Conservation (phyloP, 2,329 filamentous ascomycete genomes). For the Periconia sp. region DNA sequence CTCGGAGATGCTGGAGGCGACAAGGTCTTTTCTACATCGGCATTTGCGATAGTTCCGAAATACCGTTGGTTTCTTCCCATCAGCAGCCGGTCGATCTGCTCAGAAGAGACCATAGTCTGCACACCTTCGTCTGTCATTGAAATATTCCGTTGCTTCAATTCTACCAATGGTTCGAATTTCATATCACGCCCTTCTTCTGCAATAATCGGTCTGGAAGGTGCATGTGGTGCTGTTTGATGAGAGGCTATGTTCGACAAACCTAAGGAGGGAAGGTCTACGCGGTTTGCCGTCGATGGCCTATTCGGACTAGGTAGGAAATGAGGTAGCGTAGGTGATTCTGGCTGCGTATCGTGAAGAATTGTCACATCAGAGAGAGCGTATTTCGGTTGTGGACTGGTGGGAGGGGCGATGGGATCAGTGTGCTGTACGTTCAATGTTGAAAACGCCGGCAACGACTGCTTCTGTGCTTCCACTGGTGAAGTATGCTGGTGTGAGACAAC, state of each 20-base stretch:
- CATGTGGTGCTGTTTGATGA: slow-evolving; percentile 32
- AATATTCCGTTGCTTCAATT: slow-evolving; percentile 28
- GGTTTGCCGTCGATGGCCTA: slow-evolving; percentile 33
- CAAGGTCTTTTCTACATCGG: slow-evolving; percentile 31
- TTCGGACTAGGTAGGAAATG: slow-evolving; percentile 35
- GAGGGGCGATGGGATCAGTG: slow-evolving; percentile 29
- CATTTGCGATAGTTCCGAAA: slow-evolving; percentile 29
- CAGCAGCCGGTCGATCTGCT: slow-evolving; percentile 77
- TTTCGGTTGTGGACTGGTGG: slow-evolving; percentile 4
- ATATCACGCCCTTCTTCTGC: slow-evolving; percentile 16
- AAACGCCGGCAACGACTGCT: slow-evolving; percentile 15
- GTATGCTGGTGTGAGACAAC: slow-evolving; percentile 10
- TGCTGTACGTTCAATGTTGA: slow-evolving; percentile 29
- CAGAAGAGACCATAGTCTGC: slow-evolving; percentile 82
- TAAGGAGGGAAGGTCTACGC: slow-evolving; percentile 16
- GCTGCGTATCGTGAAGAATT: slow-evolving; percentile 33
- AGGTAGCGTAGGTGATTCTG: slow-evolving; percentile 38
- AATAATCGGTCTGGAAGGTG: slow-evolving; percentile 31
- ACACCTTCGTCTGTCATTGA: slow-evolving; percentile 69
- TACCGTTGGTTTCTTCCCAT: slow-evolving; percentile 51
- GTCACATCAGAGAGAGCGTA: slow-evolving; percentile 30
- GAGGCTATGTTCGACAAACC: slow-evolving; percentile 29
- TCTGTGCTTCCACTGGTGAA: slow-evolving; percentile 20
- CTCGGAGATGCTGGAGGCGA: slow-evolving; percentile 40
- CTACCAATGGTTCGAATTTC: too few relatives aligned